A percentile compares a stretch with the other conserved stretches of the same genome.
phyloP scores from a whole-genome alignment of 306 rosid species.

The Corylus avellana region DNA sequence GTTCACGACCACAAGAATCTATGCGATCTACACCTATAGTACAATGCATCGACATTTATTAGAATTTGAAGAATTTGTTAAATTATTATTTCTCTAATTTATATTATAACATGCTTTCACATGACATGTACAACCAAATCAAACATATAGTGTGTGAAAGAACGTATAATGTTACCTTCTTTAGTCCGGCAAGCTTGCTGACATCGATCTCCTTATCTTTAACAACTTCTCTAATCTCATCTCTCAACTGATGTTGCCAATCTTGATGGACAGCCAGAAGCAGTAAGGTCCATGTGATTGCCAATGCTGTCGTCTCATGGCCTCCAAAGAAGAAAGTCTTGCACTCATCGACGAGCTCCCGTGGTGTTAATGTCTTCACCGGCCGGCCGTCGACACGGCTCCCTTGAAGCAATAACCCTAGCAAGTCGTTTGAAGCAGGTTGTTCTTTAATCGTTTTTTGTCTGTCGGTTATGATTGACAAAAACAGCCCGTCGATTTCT shows the following conservation, averaged over 20 bases:
- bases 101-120: no score
- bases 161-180: slow-evolving; percentile 48
- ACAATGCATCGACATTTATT: no score
- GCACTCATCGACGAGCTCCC: slow-evolving; percentile 76
- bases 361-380: slow-evolving; percentile 38
- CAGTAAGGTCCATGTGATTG: slow-evolving; percentile 80
- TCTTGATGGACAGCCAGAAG: slow-evolving; percentile 67
- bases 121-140: background rate
- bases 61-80: no score
- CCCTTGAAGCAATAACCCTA: slow-evolving; percentile 57
- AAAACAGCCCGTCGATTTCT: slow-evolving; percentile 56
- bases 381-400: slow-evolving; percentile 31
- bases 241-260: slow-evolving; percentile 76
- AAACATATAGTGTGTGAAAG: background rate
- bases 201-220: slow-evolving; percentile 50
- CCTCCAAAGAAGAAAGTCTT: slow-evolving; percentile 92
- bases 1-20: no score
- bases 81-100: no score
- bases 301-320: slow-evolving; percentile 88
- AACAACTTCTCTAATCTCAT: slow-evolving; percentile 65
- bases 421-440: slow-evolving; percentile 40
- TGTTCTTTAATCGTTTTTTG: slow-evolving; percentile 19
- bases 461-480: slow-evolving; percentile 37
- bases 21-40: no score
- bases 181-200: slow-evolving; percentile 50